Percentiles rank a stretch among this genome's conserved stretches.
These are phyloP conservation scores for Asclepias syriaca DNA, from an alignment of 257 asterid genomes.

Conservation along the genomic window DNA sequence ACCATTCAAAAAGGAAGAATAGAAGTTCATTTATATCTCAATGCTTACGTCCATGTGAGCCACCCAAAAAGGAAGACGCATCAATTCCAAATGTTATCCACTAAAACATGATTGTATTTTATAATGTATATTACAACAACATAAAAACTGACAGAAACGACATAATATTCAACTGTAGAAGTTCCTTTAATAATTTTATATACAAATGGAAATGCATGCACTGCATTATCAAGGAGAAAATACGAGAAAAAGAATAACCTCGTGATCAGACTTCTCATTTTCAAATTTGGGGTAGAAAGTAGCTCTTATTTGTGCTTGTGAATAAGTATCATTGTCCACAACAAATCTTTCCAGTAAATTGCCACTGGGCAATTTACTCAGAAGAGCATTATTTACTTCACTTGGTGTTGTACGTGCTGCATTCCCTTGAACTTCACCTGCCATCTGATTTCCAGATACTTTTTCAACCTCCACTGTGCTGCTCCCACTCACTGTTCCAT, in stretches of 20 bases:
- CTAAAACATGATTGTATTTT: neutral
- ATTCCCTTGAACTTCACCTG: conserved; percentile 14
- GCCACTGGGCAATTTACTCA: conserved; percentile 50
- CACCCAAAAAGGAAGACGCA: neutral
- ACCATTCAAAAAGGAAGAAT: neutral
- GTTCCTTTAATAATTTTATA: neutral
- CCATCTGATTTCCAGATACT: conserved; percentile 29
- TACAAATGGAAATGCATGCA: neutral
- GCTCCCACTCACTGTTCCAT: conserved; percentile 52
- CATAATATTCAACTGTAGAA: neutral
- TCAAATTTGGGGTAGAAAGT: conserved; percentile 98
- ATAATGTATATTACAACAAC: neutral
- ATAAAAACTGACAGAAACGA: neutral
- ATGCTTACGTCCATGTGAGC: neutral
- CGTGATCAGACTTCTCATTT: conserved; percentile 95
- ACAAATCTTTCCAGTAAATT: conserved; percentile 57
- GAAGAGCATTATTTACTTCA: conserved; percentile 34
- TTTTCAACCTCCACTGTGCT: conserved; percentile 25
- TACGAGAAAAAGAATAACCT: conserved; percentile 37
- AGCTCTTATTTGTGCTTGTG: conserved; percentile 77
- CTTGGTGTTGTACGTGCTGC: conserved; percentile 33
- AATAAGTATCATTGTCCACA: conserved; percentile 67
- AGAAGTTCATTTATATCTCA: neutral
- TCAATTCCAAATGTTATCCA: neutral
- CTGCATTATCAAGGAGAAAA: neutral